Percentiles rank a stretch among this genome's conserved stretches.
Conservation (phyloP, 176 grass and related monocot genomes). For the Zoysia japonica region DNA sequence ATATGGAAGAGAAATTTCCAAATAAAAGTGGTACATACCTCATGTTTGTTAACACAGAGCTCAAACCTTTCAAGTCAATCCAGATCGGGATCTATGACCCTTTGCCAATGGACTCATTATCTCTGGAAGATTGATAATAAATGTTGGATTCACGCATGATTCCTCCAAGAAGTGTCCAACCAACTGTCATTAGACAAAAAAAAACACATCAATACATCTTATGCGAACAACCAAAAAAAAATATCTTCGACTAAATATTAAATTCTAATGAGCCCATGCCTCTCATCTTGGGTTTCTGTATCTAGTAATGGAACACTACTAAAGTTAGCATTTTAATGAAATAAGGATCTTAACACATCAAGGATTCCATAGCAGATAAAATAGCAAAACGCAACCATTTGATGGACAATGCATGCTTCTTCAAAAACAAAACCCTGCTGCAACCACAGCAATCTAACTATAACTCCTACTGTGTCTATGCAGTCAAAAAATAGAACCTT, state of each 20-base stretch:
- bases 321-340: constrained; percentile 2
- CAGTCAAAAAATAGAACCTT: constrained; percentile 67
- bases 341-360: not conserved
- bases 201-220: constrained; percentile 16
- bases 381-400: not conserved
- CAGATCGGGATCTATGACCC: constrained; percentile 67
- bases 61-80: constrained; percentile 88
- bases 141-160: constrained; percentile 82
- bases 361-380: not conserved
- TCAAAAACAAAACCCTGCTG: not conserved
- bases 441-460: not conserved
- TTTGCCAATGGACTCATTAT: constrained; percentile 99
- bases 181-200: constrained; percentile 51
- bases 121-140: constrained; percentile 96
- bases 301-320: not conserved
- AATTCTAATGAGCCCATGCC: too few species aligned
- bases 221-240: not conserved
- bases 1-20: constrained; percentile 13
- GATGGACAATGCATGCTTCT: not conserved
- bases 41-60: constrained; percentile 91
- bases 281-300: too few species aligned
- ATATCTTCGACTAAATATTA: too few species aligned
- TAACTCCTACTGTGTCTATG: not conserved
- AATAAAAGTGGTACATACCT: constrained; percentile 54
- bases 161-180: constrained; percentile 97